A percentile compares a stretch with the other conserved stretches of the same genome.
These are phyloP conservation scores for Wickerhamiella vanderwaltii DNA, from an alignment of 805 yeast genomes.

Conservation along the genomic window DNA sequence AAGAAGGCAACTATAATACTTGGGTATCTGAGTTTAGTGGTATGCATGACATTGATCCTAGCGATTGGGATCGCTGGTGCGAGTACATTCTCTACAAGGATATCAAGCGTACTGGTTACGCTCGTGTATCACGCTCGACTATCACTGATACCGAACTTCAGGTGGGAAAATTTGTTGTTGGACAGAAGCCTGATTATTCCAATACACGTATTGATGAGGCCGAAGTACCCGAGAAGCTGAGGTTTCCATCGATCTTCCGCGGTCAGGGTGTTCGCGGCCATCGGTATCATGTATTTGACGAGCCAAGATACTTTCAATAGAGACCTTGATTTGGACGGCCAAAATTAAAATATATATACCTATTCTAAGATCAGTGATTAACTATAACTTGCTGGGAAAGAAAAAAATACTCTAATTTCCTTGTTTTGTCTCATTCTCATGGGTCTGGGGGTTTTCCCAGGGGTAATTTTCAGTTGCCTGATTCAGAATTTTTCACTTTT, in stretches of 20 bases:
- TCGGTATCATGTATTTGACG: constrained; percentile 85
- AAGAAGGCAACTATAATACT: constrained; percentile 81
- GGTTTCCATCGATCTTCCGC: constrained; percentile 67
- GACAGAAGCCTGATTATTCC: constrained; percentile 36
- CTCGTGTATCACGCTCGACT: constrained; percentile 82
- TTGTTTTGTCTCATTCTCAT: too few species aligned
- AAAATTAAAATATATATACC: too few species aligned
- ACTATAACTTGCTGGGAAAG: too few species aligned
- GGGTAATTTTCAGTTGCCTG: too few species aligned
- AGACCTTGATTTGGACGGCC: too few species aligned
- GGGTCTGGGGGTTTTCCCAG: too few species aligned
- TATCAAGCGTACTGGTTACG: constrained; percentile 80
- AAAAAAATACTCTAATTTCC: too few species aligned
- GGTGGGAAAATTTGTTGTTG: constrained; percentile 76
- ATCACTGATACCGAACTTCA: constrained; percentile 96
- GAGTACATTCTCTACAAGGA: constrained; percentile 86
- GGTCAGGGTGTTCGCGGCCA: constrained; percentile 95
- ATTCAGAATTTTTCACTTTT: too few species aligned
- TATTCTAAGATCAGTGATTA: too few species aligned
- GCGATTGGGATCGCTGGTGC: constrained; percentile 92
- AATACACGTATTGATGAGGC: constrained; percentile 45
- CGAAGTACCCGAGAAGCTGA: constrained; percentile 45
- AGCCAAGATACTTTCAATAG: constrained; percentile 60
- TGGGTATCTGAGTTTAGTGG: constrained; percentile 75
- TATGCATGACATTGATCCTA: constrained; percentile 86